Evolutionary conservation across 305 asterid species (phyloP), one percentile per base, ranked within the genome.

Genomic region (Plantago coronopus): DNA sequence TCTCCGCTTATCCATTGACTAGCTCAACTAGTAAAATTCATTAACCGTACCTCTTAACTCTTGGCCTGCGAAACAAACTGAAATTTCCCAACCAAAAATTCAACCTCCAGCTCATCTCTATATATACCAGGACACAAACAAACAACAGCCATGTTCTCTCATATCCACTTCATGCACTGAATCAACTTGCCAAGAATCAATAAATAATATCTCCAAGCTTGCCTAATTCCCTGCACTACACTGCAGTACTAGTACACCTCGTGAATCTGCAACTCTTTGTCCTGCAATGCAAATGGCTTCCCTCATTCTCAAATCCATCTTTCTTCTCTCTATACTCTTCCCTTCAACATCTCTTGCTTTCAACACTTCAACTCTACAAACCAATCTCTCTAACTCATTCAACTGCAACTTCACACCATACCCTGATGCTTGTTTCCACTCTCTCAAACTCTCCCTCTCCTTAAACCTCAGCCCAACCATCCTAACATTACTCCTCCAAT

Each of bases 361-460:
- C 48, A 69, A 74, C 59, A 65, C 47, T 22, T 65, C 75, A 3
- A 0, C 13, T 38, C 31, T 58, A 21, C 44, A 60, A 25, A 2
- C 70, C 63, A 58, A 60, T 48, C 72, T 74, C 17, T 67, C 88
- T 51, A n/a, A n/a, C n/a, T 38, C 64, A 44, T 10, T 78, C 1
- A 37, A 78, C 57, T 93, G 98, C 83, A 67, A 72, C 17, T 77
- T 91, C 73, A 79, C 84, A 2, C 97, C 97, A 11, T 67, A 78
- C 51, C 95, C 96, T 0, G 64, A 80, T 9, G 64, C 83, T 14
- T 93, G 98, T 65, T 69, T 83, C 42, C 61, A 74, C 16, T 70
- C 96, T 20, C 60, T 76, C 7, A 83, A 84, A 34, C 84, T 91
- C 44, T 74, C 94, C 13, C 37, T 91, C 61, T 76, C 95, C 54